These are phyloP conservation scores for Cerioporus squamosus DNA, from an alignment of 1,284 basidiomycete species.

Conservation along the genomic window DNA sequence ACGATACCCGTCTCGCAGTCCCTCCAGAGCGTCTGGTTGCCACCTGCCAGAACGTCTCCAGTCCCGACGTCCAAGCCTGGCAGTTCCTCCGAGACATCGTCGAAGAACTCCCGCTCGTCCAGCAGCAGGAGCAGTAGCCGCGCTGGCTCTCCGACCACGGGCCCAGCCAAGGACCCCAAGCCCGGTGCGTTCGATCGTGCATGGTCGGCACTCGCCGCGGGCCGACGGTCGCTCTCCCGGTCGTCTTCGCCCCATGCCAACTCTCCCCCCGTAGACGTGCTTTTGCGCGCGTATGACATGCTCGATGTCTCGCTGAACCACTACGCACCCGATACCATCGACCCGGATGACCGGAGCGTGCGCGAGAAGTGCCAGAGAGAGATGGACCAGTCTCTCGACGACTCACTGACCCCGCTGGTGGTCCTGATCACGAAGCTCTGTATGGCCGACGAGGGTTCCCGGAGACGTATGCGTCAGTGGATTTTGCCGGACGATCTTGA, in stretches of 20 bases:
- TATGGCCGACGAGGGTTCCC: constrained; percentile 59
- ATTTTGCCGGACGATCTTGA: constrained; percentile 81
- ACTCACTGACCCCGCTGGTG: constrained; percentile 75
- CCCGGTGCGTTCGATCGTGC: constrained; percentile 66
- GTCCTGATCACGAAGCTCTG: constrained; percentile 76
- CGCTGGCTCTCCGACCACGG: constrained; percentile 42
- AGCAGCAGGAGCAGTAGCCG: constrained; percentile 32
- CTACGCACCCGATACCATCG: constrained; percentile 67
- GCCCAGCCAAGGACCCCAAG: constrained; percentile 42
- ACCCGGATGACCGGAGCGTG: constrained; percentile 66
- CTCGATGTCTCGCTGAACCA: constrained; percentile 64
- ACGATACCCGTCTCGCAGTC: constrained; percentile 65
- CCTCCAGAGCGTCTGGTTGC: constrained; percentile 58
- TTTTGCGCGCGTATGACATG: constrained; percentile 66
- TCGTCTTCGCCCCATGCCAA: constrained; percentile 33
- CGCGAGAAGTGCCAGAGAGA: constrained; percentile 54
- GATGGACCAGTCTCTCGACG: constrained; percentile 67
- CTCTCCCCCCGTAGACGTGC: constrained; percentile 47
- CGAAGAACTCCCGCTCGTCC: constrained; percentile 27
- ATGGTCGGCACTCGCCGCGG: constrained; percentile 58
- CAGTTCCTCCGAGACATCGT: constrained; percentile 25
- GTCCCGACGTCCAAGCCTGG: constrained; percentile 31
- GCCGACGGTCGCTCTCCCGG: constrained; percentile 54
- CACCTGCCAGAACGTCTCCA: constrained; percentile 34
- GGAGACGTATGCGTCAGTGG: constrained; percentile 60